These are phyloP conservation scores for Goffeauzyma gilvescens DNA, from an alignment of 768 basidiomycete species.

Conservation along the genomic window DNA sequence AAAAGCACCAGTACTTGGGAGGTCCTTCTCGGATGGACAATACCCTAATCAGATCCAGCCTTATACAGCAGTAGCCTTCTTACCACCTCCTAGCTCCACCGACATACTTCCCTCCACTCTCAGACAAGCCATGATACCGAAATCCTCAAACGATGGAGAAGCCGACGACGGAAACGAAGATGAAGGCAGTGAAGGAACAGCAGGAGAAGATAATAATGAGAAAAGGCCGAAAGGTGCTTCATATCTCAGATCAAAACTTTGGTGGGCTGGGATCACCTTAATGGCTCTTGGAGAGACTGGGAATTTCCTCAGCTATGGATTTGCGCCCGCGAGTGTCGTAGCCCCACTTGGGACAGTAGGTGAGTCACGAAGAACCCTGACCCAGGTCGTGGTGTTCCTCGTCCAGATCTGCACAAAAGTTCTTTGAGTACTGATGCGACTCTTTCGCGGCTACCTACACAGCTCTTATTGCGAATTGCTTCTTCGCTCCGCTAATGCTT, in stretches of 20 bases:
- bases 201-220: conserved; percentile 2
- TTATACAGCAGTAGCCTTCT: background rate
- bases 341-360: conserved; percentile 87
- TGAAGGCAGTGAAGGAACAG: background rate
- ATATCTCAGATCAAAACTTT: conserved; percentile 67
- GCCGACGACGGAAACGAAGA: background rate
- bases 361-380: conserved; percentile 10
- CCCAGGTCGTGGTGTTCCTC: background rate
- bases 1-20: too few species aligned
- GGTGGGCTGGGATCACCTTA: conserved; percentile 76
- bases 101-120: background rate
- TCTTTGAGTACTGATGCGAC: conserved; percentile 3
- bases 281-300: conserved; percentile 82
- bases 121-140: background rate
- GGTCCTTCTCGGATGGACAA: too few species aligned
- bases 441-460: conserved; percentile 34
- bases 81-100: background rate
- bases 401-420: background rate
- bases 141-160: background rate
- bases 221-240: conserved; percentile 24
- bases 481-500: conserved; percentile 67
- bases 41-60: background rate
- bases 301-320: conserved; percentile 49
- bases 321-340: conserved; percentile 40
- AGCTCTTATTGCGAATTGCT: conserved; percentile 84